Evolutionary conservation across 805 yeast species (phyloP).

Genomic region (Candida khao-thaluensis): DNA sequence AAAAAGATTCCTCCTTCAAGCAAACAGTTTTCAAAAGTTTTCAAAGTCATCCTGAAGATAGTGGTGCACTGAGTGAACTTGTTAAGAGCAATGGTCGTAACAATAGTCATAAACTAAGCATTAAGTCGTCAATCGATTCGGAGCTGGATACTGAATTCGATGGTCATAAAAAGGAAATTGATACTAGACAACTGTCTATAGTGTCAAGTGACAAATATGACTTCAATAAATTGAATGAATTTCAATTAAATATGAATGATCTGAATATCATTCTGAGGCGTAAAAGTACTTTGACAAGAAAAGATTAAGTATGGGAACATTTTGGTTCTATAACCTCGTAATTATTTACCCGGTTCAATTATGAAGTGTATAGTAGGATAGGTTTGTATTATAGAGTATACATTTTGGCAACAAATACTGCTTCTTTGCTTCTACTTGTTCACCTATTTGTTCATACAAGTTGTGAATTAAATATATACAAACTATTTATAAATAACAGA

Average conservation of each 20-base stretch:
- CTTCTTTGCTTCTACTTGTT: too few relatives aligned
- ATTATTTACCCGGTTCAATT: not conserved
- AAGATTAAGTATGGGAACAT: not conserved
- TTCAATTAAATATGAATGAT: slow-evolving; percentile 62
- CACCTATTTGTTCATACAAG: too few relatives aligned
- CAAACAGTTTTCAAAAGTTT: not conserved
- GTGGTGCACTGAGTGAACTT: not conserved
- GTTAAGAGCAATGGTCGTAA: too few relatives aligned
- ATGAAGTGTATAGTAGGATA: not conserved
- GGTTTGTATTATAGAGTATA: slow-evolving; percentile 5
- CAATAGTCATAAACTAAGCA: slow-evolving; percentile 20
- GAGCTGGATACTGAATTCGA: slow-evolving; percentile 19
- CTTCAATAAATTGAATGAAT: slow-evolving; percentile 27
- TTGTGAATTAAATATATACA: too few relatives aligned
- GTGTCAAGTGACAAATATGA: slow-evolving; percentile 36
- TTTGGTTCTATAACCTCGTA: too few relatives aligned
- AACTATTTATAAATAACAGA: too few relatives aligned
- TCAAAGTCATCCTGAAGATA: not conserved
- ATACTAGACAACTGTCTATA: slow-evolving; percentile 39
- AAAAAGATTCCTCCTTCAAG: not conserved
- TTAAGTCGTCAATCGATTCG: slow-evolving; percentile 13
- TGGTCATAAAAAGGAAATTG: slow-evolving; percentile 23
- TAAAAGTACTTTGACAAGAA: slow-evolving; percentile 20
- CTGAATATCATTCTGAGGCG: slow-evolving; percentile 63
- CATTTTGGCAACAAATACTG: not conserved